phyloP scores from a whole-genome alignment of 163 green algal species.

The Scenedesmus sp. region DNA sequence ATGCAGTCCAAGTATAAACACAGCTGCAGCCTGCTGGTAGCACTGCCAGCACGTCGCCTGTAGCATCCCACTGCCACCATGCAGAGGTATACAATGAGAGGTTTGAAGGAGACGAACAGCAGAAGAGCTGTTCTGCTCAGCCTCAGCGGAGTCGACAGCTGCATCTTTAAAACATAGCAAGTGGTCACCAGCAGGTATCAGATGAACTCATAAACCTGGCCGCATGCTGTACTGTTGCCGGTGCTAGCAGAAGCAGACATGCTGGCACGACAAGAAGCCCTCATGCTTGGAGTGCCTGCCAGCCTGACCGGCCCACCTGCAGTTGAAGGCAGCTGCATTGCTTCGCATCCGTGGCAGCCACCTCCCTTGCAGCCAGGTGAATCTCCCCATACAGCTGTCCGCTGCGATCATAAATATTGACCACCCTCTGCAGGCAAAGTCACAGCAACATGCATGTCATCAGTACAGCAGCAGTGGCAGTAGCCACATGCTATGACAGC shows the following conservation, averaged over 20 bases:
- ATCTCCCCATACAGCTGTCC: constrained; percentile 73
- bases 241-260: background rate
- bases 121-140: background rate
- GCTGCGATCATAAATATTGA: constrained; percentile 75
- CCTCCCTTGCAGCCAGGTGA: constrained; percentile 69
- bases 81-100: background rate
- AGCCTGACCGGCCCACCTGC: constrained; percentile 54
- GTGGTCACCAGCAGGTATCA: no score
- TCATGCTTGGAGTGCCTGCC: no score
- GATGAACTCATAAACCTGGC: background rate
- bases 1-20: constrained; percentile 74
- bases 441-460: background rate
- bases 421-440: constrained; percentile 66
- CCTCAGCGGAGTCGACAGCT: background rate
- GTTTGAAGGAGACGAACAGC: no score
- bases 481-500: background rate
- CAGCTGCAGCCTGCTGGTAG: constrained; percentile 72
- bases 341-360: constrained; percentile 51
- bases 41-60: constrained; percentile 73
- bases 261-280: no score
- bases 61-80: constrained; percentile 73
- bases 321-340: constrained; percentile 59
- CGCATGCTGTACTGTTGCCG: background rate
- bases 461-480: background rate
- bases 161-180: background rate